Evolutionary conservation across 257 asterid genomes (phyloP).

Genomic region (Solanum lycopersicoides): DNA sequence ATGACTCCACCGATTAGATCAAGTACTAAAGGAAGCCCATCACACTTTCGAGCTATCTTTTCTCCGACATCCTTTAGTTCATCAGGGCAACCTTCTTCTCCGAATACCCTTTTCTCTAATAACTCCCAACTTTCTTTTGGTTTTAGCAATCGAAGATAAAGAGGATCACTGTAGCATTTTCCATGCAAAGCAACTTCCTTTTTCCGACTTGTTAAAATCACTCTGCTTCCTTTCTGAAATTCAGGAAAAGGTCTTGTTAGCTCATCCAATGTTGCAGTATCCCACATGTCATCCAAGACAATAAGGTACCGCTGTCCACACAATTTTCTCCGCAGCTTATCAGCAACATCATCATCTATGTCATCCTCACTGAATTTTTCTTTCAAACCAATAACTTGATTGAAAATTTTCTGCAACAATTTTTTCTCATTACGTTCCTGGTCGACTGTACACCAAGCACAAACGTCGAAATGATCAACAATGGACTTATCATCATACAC

Average conservation of each 20-base stretch:
- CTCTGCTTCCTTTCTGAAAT: neutral
- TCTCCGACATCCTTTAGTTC: constrained; percentile 6
- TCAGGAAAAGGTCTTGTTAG: neutral
- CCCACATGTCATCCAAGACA: constrained; percentile 20
- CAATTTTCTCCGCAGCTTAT: neutral
- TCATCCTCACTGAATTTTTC: neutral
- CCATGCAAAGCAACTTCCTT: neutral
- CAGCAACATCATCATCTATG: neutral
- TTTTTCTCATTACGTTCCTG: neutral
- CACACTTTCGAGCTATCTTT: constrained; percentile 3
- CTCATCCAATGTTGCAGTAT: neutral
- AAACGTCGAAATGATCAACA: neutral
- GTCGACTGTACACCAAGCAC: neutral
- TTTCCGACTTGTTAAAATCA: neutral
- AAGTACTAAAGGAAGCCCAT: constrained; percentile 16
- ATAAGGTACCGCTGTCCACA: neutral
- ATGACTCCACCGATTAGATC: constrained; percentile 12
- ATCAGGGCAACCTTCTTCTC: neutral
- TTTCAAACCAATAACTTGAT: neutral
- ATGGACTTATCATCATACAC: neutral
- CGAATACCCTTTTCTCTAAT: constrained; percentile 3
- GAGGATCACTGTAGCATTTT: neutral
- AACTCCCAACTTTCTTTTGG: constrained; percentile 8
- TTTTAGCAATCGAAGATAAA: neutral
- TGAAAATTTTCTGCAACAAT: neutral